Percentiles rank a stretch among this genome's conserved stretches.
Evolutionary conservation across 2,329 filamentous ascomycete species (phyloP).

Genomic region (Diaporthe ampelina): DNA sequence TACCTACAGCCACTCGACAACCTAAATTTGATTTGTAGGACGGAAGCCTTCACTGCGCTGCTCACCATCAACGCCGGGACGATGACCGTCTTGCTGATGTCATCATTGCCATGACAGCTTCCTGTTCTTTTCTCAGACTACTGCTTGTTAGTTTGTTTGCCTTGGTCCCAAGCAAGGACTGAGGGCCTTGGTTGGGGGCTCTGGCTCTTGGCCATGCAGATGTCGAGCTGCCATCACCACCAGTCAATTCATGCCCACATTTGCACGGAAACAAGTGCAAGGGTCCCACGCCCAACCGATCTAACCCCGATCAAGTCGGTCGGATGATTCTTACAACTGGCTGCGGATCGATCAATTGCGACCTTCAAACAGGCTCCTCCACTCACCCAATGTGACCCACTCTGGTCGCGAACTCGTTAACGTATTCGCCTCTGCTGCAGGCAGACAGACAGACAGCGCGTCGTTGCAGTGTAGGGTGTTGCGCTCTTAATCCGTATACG

Average conservation of each 20-base stretch:
- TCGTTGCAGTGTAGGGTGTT: conserved; percentile 5
- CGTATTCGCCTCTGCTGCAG: conserved; percentile 24
- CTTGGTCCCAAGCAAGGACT: neutral
- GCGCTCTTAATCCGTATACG: no score
- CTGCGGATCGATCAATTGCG: conserved; percentile 26
- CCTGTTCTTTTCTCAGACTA: neutral
- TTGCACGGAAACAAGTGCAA: conserved; percentile 23
- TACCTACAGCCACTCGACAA: neutral
- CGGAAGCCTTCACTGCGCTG: neutral
- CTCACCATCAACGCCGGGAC: neutral
- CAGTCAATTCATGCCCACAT: conserved; percentile 20
- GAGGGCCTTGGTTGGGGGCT: neutral
- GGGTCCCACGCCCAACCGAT: conserved; percentile 29
- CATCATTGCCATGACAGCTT: conserved; percentile 4
- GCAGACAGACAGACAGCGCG: neutral
- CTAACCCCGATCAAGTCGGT: conserved; percentile 26
- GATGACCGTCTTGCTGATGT: neutral
- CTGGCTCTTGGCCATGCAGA: conserved; percentile 23
- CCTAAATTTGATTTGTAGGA: conserved; percentile 6
- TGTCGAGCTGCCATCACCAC: conserved; percentile 30
- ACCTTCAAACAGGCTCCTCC: conserved; percentile 19
- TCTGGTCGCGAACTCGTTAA: conserved; percentile 22
- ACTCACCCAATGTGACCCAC: conserved; percentile 6
- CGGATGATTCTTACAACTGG: conserved; percentile 27
- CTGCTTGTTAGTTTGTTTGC: neutral